Evolutionary conservation across 2,329 filamentous ascomycete species (phyloP).

Genomic region (Nakataea oryzae): DNA sequence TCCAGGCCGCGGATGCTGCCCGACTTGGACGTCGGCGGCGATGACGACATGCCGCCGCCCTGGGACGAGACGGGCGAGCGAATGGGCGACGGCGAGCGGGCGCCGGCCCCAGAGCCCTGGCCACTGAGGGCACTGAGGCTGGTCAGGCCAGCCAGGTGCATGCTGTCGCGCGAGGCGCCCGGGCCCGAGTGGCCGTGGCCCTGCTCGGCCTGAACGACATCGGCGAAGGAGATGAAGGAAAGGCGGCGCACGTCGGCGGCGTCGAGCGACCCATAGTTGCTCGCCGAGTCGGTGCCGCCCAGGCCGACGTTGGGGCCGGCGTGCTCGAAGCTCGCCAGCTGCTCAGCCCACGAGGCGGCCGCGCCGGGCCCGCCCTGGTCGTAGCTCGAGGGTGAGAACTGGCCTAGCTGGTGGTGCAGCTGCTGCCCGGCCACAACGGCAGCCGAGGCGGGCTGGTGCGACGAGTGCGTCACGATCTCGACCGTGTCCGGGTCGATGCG

Average conservation of each 20-base stretch:
- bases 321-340: slow-evolving; percentile 28
- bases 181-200: slow-evolving; percentile 32
- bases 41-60: slow-evolving; percentile 43
- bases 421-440: slow-evolving; percentile 32
- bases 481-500: slow-evolving; percentile 79
- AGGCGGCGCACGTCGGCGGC: slow-evolving; percentile 69
- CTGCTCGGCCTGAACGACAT: slow-evolving; percentile 83
- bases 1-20: slow-evolving; percentile 67
- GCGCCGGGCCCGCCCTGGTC: slow-evolving; percentile 23
- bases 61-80: slow-evolving; percentile 69
- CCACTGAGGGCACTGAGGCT: slow-evolving; percentile 38
- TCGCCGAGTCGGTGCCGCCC: slow-evolving; percentile 47
- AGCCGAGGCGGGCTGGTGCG: slow-evolving; percentile 68
- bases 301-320: slow-evolving; percentile 35
- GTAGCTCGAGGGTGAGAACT: slow-evolving; percentile 9
- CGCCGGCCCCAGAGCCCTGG: slow-evolving; percentile 32
- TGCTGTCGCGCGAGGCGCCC: slow-evolving; percentile 52
- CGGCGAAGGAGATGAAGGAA: slow-evolving; percentile 94
- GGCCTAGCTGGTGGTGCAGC: background rate
- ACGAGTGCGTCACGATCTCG: slow-evolving; percentile 81
- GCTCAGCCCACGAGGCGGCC: slow-evolving; percentile 44
- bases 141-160: slow-evolving; percentile 58
- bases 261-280: slow-evolving; percentile 71
- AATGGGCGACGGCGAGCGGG: slow-evolving; percentile 66
- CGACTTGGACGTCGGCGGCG: slow-evolving; percentile 66